Evolutionary conservation across 306 rosid genomes (phyloP).

Genomic region (Rosa chinensis): DNA sequence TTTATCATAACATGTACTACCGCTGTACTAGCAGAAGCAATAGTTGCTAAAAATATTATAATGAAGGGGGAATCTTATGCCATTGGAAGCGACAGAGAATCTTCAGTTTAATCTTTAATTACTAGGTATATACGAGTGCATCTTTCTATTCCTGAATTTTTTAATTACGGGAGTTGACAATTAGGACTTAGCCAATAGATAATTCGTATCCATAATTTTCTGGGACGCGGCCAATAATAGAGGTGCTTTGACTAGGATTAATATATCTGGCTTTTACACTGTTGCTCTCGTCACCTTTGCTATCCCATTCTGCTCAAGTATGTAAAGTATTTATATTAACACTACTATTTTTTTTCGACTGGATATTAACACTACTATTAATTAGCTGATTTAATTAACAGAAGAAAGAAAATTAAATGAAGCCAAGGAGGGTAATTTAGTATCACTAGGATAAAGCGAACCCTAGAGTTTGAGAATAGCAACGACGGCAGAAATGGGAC

Average conservation of each 20-base stretch:
- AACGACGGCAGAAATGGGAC: too few species aligned
- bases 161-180: conserved; percentile 30
- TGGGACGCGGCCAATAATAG: conserved; percentile 6
- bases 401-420: too few species aligned
- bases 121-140: conserved; percentile 24
- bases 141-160: conserved; percentile 9
- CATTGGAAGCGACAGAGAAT: conserved; percentile 31
- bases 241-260: conserved; percentile 23
- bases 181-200: conserved; percentile 11
- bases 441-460: too few species aligned
- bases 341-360: too few species aligned
- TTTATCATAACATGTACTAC: background rate
- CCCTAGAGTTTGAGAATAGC: too few species aligned
- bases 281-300: conserved; percentile 11
- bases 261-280: background rate
- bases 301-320: background rate
- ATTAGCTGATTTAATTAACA: background rate
- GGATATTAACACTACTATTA: too few species aligned
- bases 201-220: background rate
- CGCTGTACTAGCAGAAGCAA: background rate
- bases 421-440: too few species aligned
- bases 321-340: background rate
- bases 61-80: conserved; percentile 16
- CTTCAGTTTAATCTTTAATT: conserved; percentile 6
- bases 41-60: background rate